A percentile compares a stretch with the other conserved stretches of the same genome.
Evolutionary conservation across 73 alveolate genomes (phyloP).

Genomic region (Loxodes magnus): DNA sequence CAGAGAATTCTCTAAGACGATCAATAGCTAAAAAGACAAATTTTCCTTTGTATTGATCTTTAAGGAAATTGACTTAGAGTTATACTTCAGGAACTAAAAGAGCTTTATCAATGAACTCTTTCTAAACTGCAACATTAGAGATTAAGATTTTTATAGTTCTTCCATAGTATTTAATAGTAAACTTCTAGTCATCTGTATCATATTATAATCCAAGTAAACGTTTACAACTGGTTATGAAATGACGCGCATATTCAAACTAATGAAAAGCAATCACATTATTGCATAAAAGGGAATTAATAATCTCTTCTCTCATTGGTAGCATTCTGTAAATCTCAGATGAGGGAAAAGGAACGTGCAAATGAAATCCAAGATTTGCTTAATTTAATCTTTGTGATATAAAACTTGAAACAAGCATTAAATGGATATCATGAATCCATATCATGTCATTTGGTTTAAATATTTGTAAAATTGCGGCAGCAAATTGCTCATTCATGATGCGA

Average conservation of each 20-base stretch:
- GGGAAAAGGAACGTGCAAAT: slow-evolving; percentile 53
- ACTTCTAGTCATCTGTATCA: slow-evolving; percentile 68
- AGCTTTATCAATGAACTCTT: slow-evolving; percentile 33
- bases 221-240: slow-evolving; percentile 54
- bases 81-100: slow-evolving; percentile 4
- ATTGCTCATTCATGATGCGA: neutral
- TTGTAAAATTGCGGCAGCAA: neutral
- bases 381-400: slow-evolving; percentile 20
- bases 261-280: slow-evolving; percentile 84
- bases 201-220: slow-evolving; percentile 53
- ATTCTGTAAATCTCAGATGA: slow-evolving; percentile 27
- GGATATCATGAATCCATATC: slow-evolving; percentile 47
- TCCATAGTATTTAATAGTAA: slow-evolving; percentile 60
- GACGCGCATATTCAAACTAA: slow-evolving; percentile 62
- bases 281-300: slow-evolving; percentile 29
- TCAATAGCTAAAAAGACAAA: slow-evolving; percentile 35
- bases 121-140: slow-evolving; percentile 64
- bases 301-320: slow-evolving; percentile 31
- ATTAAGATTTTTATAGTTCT: slow-evolving; percentile 53
- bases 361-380: slow-evolving; percentile 28
- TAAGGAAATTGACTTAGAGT: neutral
- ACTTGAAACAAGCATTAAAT: slow-evolving; percentile 36
- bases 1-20: slow-evolving; percentile 28
- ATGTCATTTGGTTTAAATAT: slow-evolving; percentile 7
- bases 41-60: slow-evolving; percentile 1